phyloP scores from a whole-genome alignment of 1,139 yeast species.

The Chernovozyma aurita region DNA sequence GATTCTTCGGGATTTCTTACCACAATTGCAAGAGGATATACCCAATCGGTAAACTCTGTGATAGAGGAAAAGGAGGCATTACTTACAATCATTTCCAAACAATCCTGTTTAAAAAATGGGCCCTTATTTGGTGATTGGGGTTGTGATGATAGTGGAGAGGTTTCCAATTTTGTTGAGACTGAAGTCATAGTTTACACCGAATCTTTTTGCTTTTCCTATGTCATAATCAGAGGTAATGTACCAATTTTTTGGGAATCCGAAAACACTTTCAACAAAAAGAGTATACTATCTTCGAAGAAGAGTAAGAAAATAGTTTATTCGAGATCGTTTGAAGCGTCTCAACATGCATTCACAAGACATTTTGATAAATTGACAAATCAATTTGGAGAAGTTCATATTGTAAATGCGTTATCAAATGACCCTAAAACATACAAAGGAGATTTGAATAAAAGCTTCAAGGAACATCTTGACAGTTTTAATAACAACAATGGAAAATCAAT shows the following conservation, averaged over 20 bases:
- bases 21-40: constrained; percentile 63
- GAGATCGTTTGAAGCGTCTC: constrained; percentile 60
- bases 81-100: constrained; percentile 63
- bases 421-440: constrained; percentile 32
- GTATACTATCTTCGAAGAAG: constrained; percentile 35
- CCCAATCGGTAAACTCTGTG: constrained; percentile 51
- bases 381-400: constrained; percentile 58
- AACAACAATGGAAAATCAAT: constrained; percentile 6
- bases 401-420: constrained; percentile 49
- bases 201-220: constrained; percentile 51
- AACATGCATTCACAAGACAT: constrained; percentile 60
- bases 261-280: constrained; percentile 26
- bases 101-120: constrained; percentile 56
- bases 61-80: constrained; percentile 37
- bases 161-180: constrained; percentile 62
- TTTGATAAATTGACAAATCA: constrained; percentile 54
- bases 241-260: constrained; percentile 64
- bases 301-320: constrained; percentile 48
- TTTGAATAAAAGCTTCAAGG: constrained; percentile 25
- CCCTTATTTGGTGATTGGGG: constrained; percentile 67
- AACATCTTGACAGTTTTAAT: constrained; percentile 29
- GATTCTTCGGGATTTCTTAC: constrained; percentile 57
- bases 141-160: constrained; percentile 67
- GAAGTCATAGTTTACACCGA: constrained; percentile 58
- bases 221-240: constrained; percentile 61